Evolutionary conservation across 306 rosid genomes (phyloP), one percentile per base, ranked within the genome.

Genomic region (Dryas octopetala): DNA sequence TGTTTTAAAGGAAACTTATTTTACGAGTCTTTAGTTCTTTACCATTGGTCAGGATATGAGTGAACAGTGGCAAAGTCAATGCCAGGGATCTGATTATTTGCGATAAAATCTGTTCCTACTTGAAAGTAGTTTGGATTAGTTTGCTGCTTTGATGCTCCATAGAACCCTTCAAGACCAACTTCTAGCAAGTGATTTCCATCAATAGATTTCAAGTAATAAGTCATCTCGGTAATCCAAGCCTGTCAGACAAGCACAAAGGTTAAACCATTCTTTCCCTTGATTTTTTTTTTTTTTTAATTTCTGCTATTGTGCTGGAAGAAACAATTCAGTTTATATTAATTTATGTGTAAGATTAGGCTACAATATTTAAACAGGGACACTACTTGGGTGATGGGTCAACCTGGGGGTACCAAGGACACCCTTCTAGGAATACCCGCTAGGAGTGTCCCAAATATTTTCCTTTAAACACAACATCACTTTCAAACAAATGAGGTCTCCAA

Each of bases 161-260:
- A 95, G 80, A 95, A 95, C 47, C 99, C 98, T 78, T 92, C 98
- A 10, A 95, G 77, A 77, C 98, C 99, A 74, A 81, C 90, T 84
- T 90, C 97, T 13, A 95, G 83, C 82, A 96, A 79, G 80, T 96
- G 99, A 60, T 90, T 96, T 32, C 88, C 89, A 85, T 96, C 99
- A 3, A 92, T 74, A 26, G 98, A 92, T 85, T 96, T 96, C 86
- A 96, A 81, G 74, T 90, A 83, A 53, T 97, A 79, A 61, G 97
- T 93, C 97, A 96, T 96, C 85, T 96, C 99, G 60, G 79, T 85
- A 77, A 96, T 85, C 98, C 99, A 96, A 54, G 49, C 88, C 99
- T 95, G 84, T 44, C 66, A 78, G 4, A 53, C 62, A 77, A 43
- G 61, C 45, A 12, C 17, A 13, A 58, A 26, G 51, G 11, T 12